Base-by-base conservation (phyloP, 345 rosid species). In the Ceriops zippeliana region DNA sequence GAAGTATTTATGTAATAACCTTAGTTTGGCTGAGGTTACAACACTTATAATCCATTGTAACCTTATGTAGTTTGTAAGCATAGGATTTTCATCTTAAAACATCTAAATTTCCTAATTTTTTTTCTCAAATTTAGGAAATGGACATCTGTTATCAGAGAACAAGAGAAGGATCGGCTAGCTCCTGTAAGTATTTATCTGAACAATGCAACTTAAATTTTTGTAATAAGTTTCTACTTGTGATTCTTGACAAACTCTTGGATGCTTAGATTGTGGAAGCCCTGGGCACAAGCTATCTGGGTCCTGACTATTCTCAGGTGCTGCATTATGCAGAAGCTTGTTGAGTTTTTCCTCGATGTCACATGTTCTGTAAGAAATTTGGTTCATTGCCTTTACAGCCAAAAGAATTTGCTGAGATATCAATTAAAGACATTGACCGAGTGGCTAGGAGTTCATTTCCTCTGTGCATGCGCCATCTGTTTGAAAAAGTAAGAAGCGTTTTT, bases 391-490 rank as follows among this genome's bases (percentile, higher is more conserved):
- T 71, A 75, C 87, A 90, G 98, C 79, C 93, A 52, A 82, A 73
- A 51, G 96, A 88, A 79, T 85, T 82, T 70, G 84, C 77, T 34
- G 97, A 90, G 67, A 81, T 95, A 79, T 84, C 96, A 60, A 54
- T 89, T 47, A 91, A 88, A 79, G 99, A 95, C 74, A 77, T 95
- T 70, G 93, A 90, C 79, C 86, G 83, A 51, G 68, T 84, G 38
- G 79, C 98, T 76, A 86, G 80, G 82, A 86, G 83, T 67, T 95
- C 97, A 49, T 95, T 95, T 66, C 99, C 99, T 16, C 86, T 90
- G 30, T 95, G 99, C 79, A 91, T 91, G 98, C 79, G 85, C 28
- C 96, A 95, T 75, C 86, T 95, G 30, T 87, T 91, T 82, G 96
- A 84, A 54, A 95, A 90, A 82, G 99, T 87, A 78, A 63, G 84